Evolutionary conservation across 78 protist genomes (phyloP), one percentile per base, ranked within the genome.

Genomic region (Protostelium mycophagum): DNA sequence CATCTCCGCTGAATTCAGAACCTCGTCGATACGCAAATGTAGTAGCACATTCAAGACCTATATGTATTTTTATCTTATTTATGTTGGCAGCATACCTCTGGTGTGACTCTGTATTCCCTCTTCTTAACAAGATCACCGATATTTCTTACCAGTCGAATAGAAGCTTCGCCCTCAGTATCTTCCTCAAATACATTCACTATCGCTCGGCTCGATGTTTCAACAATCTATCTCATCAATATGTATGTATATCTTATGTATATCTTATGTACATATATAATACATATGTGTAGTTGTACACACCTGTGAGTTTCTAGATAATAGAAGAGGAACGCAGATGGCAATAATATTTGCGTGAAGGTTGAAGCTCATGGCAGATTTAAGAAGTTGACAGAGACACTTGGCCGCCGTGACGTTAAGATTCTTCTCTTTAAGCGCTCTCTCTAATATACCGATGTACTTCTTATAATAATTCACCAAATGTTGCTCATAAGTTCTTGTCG

Each of bases 301-400:
- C 73, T 37, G 85, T 63, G 87, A 86, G n/a, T 91, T 91, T 23
- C 84, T 38, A 35, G 38, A 87, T 1, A 87, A 89, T 23, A 91
- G 83, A 86, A 91, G 89, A 37, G 92, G 86, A 63, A 86, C 34
- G 83, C 83, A 63, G 29, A 88, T 83, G 0, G 91, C 87, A 0
- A 91, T 91, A 28, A 91, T 36, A 84, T 91, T 87, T 0, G 94
- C 89, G 38, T 89, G 83, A 86, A 91, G 88, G 86, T 91, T 91
- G 85, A 91, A 91, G 35, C 88, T 16, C 31, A 5, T 51, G 31
- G 73, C 16, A 16, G 73, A 51, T 51, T 5, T 25, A 5, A 51
- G 73, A 16, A 51, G 73, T 16, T 51, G 5, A 16, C 73, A 51
- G 73, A 51, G 73, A 51, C 73, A 51, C 16, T 51, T 51, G 16